phyloP scores from a whole-genome alignment of 352 stramenopile species.

The Blastocystis sp. region DNA sequence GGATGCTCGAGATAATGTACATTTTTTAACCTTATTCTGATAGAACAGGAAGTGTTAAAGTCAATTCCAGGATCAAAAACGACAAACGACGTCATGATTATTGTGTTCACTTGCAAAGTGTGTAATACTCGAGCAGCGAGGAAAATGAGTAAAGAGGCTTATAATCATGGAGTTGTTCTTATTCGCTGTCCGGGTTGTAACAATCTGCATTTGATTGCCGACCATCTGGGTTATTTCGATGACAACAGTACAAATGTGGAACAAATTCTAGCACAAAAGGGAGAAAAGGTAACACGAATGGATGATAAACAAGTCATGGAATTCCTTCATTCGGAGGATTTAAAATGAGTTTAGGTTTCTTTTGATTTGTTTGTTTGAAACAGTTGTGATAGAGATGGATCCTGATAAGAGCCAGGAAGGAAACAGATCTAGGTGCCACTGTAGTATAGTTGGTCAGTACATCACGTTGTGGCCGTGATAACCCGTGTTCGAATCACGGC shows the following conservation, averaged over 20 bases:
- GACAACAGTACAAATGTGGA: constrained; percentile 79
- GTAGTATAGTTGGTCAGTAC: constrained; percentile 68
- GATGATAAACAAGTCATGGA: constrained; percentile 66
- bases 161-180: constrained; percentile 94
- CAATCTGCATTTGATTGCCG: constrained; percentile 96
- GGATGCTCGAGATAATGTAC: constrained; percentile 31
- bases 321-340: constrained; percentile 64
- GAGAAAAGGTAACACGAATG: constrained; percentile 64
- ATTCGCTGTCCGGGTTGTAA: constrained; percentile 92
- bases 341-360: constrained; percentile 17
- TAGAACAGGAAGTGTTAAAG: constrained; percentile 34
- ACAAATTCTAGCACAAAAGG: constrained; percentile 66
- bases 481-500: constrained; percentile 68
- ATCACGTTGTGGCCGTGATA: constrained; percentile 68
- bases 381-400: background rate
- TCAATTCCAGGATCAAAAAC: constrained; percentile 77
- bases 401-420: background rate
- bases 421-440: constrained; percentile 9
- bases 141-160: constrained; percentile 87
- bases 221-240: constrained; percentile 87
- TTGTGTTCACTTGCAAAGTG: constrained; percentile 95
- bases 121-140: constrained; percentile 94
- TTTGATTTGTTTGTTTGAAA: background rate
- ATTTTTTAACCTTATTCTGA: background rate
- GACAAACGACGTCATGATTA: constrained; percentile 88